Base-by-base conservation (phyloP, 306 rosid genomes). In the Argentina anserina region DNA sequence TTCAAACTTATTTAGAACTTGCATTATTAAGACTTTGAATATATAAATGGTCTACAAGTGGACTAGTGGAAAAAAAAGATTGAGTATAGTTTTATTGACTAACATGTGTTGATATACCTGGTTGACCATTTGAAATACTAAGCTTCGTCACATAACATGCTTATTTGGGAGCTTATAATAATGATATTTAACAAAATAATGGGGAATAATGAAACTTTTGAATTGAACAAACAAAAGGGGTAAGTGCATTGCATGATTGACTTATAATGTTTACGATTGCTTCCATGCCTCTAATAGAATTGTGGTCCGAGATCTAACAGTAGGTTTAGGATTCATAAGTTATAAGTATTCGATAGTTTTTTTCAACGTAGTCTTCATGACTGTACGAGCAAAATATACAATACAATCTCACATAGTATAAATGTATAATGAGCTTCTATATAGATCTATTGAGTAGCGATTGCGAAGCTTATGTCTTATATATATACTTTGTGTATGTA, bases 1-100 rank as follows among this genome's bases (percentile, higher is more conserved):
- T 11, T 26, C 18, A 1, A 10, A 29, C 21, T 13, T 59, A 15
- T 59, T 31, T 29, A 7, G 21, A 29, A 13, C 64, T 60, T 33
- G 23, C 18, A 33, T 33, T 15, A 29, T 15, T 15, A 17, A 8
- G 23, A 60, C 18, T 28, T 28, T 5, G 6, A 60, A 14, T 60
- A 31, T 7, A 15, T 31, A 61, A 61, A 1, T 59, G n/a, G 40
- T 13, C 33, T 9, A 5, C 53, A 1, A 25, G 26, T 7, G 26
- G 6, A 1, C 56, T 20, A 18, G 37, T 58, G 20, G 64, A 18
- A 10, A n/a, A n/a, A n/a, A n/a, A n/a, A n/a, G n/a, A n/a, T n/a
- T 31, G 66, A 61, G 42, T 61, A 18, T 42, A 60, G 7, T 31
- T 60, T 60, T 60, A 23, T 59, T 59, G 65, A 60, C 65, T 23